Base-by-base conservation (phyloP, 139 green algal species). In the Asterochloris sp. region DNA sequence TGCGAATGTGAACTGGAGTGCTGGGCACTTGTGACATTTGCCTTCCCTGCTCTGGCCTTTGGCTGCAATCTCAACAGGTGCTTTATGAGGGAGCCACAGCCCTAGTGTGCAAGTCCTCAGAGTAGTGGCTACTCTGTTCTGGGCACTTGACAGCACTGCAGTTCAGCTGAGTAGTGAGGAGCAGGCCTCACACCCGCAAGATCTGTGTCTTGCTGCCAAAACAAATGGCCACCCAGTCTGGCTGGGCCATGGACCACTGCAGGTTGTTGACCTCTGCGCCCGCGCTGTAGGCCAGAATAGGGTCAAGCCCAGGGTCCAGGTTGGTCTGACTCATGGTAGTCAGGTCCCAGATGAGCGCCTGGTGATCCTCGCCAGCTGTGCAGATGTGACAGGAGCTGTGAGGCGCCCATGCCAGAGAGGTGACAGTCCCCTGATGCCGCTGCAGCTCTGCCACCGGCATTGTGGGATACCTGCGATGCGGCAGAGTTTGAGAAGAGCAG, bases 321-420 rank as follows among this genome's bases (percentile, higher is more conserved):
- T 54, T 54, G 13, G 88, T 86, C 19, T 85, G 76, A 27, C 80
- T 79, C 81, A 97, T 89, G 11, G 89, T 74, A 0, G 86, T 91
- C 27, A 99, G 83, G 84, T 99, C 96, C 96, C 96, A 99, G 64
- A 99, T 99, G 14, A 99, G 89, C 0, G 96, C 96, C 60, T 87
- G 82, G 27, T 82, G 73, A 76, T 93, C 90, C 69, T 94, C 91
- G 6, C 94, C 96, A 6, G 93, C 97, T 0, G 92, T 98, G 89
- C 96, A 98, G 23, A 99, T 95, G 88, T 99, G 95, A 68, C 87
- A 90, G 10, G 91, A 92, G 69, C 85, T 93, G 90, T 99, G 97
- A 12, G 97, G 97, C 17, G 97, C 96, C 95, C 97, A 99, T 21
- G 93, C 91, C 60, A 99, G 64, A 0, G 94, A 90, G 76, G 98